Percentiles rank a stretch among this genome's conserved stretches.
These are phyloP conservation scores for Cucurbita moschata DNA, from an alignment of 306 rosid genomes.

Conservation along the genomic window DNA sequence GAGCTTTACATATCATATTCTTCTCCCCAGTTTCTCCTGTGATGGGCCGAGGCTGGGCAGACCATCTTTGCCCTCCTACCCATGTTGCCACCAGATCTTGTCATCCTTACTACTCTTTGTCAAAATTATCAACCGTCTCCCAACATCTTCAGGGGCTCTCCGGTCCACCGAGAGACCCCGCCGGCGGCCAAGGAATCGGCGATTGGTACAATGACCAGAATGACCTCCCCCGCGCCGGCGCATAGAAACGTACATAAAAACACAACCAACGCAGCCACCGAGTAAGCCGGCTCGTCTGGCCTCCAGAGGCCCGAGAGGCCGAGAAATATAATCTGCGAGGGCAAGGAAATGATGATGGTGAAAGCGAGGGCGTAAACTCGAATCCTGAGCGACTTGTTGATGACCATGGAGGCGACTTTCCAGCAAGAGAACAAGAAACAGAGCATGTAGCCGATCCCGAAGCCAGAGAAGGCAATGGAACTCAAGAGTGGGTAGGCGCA, in stretches of 20 bases:
- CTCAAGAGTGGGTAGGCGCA: constrained; percentile 46
- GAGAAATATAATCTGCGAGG: constrained; percentile 31
- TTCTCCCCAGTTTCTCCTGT: too few species aligned
- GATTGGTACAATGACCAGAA: constrained; percentile 70
- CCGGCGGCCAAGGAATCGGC: constrained; percentile 59
- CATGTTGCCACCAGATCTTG: too few species aligned
- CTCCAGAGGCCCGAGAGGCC: constrained; percentile 24
- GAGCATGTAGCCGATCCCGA: constrained; percentile 16
- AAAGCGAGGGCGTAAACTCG: constrained; percentile 27
- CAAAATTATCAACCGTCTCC: background rate
- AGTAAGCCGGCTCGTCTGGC: constrained; percentile 23
- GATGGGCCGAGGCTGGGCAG: too few species aligned
- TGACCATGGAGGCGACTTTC: constrained; percentile 49
- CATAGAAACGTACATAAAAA: constrained; percentile 35
- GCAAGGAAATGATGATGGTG: constrained; percentile 27
- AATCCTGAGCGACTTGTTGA: constrained; percentile 46
- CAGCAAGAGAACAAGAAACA: constrained; percentile 49
- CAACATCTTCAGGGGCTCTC: background rate
- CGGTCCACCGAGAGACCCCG: background rate
- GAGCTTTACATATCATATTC: too few species aligned
- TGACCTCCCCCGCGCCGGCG: constrained; percentile 52
- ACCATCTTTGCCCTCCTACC: too few species aligned
- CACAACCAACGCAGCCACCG: constrained; percentile 17
- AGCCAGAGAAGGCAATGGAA: constrained; percentile 30
- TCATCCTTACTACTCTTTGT: too few species aligned